Conservation (phyloP, 345 rosid genomes). For the Eucalyptus shirleyi region DNA sequence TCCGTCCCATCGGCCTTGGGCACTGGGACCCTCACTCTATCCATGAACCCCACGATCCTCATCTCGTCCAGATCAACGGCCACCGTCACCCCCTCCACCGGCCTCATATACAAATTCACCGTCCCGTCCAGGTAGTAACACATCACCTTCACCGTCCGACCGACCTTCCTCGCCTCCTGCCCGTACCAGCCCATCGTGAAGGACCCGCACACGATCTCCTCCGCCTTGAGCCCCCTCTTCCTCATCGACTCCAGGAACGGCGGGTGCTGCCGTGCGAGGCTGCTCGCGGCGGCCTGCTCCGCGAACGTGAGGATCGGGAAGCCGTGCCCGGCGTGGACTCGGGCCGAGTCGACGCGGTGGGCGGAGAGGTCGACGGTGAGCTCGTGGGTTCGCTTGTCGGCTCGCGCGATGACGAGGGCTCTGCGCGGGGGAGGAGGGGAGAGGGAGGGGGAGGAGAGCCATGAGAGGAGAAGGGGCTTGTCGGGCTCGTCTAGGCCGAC, state of each 20-base stretch:
- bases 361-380: constrained; percentile 34
- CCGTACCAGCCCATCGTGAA: constrained; percentile 79
- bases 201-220: constrained; percentile 60
- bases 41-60: neutral
- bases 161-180: neutral
- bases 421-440: constrained; percentile 18
- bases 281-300: constrained; percentile 37
- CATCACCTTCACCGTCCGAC: neutral
- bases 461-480: constrained; percentile 39
- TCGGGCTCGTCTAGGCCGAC: constrained; percentile 70
- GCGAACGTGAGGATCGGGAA: constrained; percentile 45
- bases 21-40: constrained; percentile 21
- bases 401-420: constrained; percentile 48
- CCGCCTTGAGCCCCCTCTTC: constrained; percentile 30
- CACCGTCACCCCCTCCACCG: constrained; percentile 1
- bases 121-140: constrained; percentile 1
- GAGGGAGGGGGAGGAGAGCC: constrained; percentile 12
- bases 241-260: constrained; percentile 30
- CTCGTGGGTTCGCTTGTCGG: constrained; percentile 32
- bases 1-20: constrained; percentile 71
- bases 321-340: constrained; percentile 35
- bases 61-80: neutral
- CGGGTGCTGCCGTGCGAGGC: constrained; percentile 29
- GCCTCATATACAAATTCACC: constrained; percentile 5
- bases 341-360: constrained; percentile 10